Evolutionary conservation across 805 yeast genomes (phyloP), one percentile per base, ranked within the genome.

Genomic region (Lipomyces sp.): DNA sequence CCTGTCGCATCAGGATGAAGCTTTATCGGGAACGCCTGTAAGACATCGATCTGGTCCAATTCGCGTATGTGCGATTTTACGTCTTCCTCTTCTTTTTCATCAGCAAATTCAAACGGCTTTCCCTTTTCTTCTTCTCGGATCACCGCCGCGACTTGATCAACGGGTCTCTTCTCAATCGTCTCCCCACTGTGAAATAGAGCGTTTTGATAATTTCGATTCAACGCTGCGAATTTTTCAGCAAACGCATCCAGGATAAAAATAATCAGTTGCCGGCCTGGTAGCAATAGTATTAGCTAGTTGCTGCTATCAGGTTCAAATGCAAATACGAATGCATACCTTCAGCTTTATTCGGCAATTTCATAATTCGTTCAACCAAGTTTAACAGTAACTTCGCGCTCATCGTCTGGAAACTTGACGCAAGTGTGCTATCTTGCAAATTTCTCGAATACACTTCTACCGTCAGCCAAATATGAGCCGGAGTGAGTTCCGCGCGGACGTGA

Each of bases 371-470:
- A 19, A 93, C 91, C 61, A 95, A 72, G 66, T 93, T 95, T 55
- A 91, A 69, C 29, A 93, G 69, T 29, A 93, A 72, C 68, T 90
- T 91, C 2, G 97, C 96, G 69, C 96, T 86, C 97, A 93, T 89
- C 8, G 90, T 86, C 67, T 95, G 98, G 33, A 90, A 96, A 5
- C 95, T 86, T 54, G 87, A 76, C 0, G 95, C 93, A 57, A 93
- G 70, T 0, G 90, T 72, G 56, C 80, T 81, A 64, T 95, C 98
- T 60, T 84, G 84, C 55, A 93, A 71, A 59, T 88, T 82, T 26
- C 77, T 78, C 62, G 95, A 84, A 64, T 88, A 93, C 49, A 87
- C 83, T 39, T 76, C 78, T 3, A 95, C 91, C 0, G 96, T 86
- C 51, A 84, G 82, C 83, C 95, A 83, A 10, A 93, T 84, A 64